Evolutionary conservation across 73 alveolate species (phyloP).

Genomic region (Diophrys sp.): DNA sequence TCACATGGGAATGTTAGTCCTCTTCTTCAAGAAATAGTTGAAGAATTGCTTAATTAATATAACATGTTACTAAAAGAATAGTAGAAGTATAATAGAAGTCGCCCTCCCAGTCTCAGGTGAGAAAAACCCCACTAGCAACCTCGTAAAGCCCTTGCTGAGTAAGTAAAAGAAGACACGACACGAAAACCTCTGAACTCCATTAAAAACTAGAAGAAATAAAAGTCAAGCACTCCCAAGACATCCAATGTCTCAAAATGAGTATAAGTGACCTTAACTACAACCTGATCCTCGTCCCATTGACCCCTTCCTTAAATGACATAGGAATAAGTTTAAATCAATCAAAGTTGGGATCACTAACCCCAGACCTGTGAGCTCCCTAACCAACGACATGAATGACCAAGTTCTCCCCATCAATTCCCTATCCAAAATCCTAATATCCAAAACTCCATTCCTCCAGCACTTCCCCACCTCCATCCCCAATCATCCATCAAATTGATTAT

Average conservation of each 20-base stretch:
- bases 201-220: background rate
- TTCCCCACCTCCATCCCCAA: no score
- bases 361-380: no score
- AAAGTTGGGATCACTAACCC: no score
- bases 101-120: background rate
- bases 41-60: background rate
- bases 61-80: background rate
- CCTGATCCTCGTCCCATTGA: no score
- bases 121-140: background rate
- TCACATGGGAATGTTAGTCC: background rate
- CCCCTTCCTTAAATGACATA: no score
- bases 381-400: no score
- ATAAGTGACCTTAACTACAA: no score
- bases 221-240: background rate
- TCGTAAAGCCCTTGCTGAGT: background rate
- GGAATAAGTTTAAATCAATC: no score
- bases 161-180: background rate
- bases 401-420: no score
- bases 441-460: no score
- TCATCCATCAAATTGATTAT: no score
- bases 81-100: background rate
- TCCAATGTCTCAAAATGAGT: background rate
- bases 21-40: background rate
- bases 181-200: background rate
- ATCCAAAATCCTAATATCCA: no score